Base-by-base conservation (phyloP, 257 asterid genomes). In the Solanum clarkiae region DNA sequence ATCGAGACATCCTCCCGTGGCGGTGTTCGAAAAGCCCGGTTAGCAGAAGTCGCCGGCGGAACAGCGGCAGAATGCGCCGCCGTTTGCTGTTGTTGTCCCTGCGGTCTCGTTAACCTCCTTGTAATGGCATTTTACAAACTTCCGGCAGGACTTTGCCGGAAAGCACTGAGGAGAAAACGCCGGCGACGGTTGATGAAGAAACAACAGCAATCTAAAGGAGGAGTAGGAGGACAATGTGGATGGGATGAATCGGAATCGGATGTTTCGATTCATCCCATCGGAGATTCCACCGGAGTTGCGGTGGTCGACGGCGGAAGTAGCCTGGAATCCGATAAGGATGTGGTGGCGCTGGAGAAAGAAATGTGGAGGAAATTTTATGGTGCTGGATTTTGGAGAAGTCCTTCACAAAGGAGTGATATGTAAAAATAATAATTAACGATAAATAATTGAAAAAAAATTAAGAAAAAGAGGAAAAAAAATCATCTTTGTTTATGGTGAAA, bases 51-150 rank as follows among this genome's bases (percentile, higher is more conserved):
- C 5, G 96, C 91, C 8, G 98, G 98, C 22, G 96, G 95, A 15
- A 94, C 98, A 1, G 71, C 97, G 32, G 98, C 98, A 24, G 98
- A 94, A 77, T 94, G 98, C 86, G 94, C 94, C n/a, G 98, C 95
- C 62, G 90, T 95, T 22, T 91, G 94, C 86, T 95, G 98, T 86
- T 95, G 98, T 86, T 93, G 97, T 55, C 98, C 98, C 1, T 95
- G 98, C 86, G 94, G 93, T 44, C 47, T 95, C 13, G 91, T 91
- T 45, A 86, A 93, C 74, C 90, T 95, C 53, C 86, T 95, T 22
- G 91, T 95, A 17, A 75, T 94, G 18, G 95, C 94, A 2, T 87
- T 92, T 22, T 95, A 91, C 89, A 95, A 90, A 85, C 54, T 95
- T 10, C 98, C 98, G 22, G 96, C 95, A 1, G 96, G 95, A 83